Base-by-base conservation (phyloP, 2,329 filamentous ascomycete species). In the Arthrobotrys sphaeroides region DNA sequence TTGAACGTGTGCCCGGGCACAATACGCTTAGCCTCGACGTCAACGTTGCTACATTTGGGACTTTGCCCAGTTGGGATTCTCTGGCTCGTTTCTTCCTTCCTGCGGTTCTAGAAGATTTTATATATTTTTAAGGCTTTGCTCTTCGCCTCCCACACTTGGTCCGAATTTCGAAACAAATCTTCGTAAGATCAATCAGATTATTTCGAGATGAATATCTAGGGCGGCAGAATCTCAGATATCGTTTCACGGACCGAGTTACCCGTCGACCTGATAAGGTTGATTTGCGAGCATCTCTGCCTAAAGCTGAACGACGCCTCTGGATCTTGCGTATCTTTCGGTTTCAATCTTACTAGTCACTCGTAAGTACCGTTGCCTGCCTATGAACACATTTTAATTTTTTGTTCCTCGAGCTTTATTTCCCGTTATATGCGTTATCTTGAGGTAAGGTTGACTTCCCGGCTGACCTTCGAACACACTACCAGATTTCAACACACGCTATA, bases 21-120 rank as follows among this genome's bases (percentile, higher is more conserved):
- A 61, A 55, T 53, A 62, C 72, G 72, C 72, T 75, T 75, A 75
- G 72, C 72, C 72, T 65, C 72, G 65, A 75, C 72, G 64, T 65
- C 64, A 69, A 75, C 72, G 72, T 75, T 75, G 57, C 72, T 67
- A 65, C 64, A 72, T 65, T 72, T 72, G 67, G 51, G 67, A 72
- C 59, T 59, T 72, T 72, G 59, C 59, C 59, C 45, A 57, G 67
- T 72, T 65, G 59, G 67, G 67, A 57, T 49, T 57, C 38, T n/a
- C 53, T 55, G 61, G 20, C 67, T 57, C 45, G 59, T 55, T 45
- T 31, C 31, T 31, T 49, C 49, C 72, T 49, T 62, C 33, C 36
- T 31, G 40, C 36, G 42, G 40, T 75, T 75, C 72, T 75, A 75
- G 72, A 75, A 75, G 64, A 75, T 75, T 57, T 75, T 75, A 68